Percentiles rank a stretch among this genome's conserved stretches.
Conservation (phyloP, 306 rosid species). For the Lathyrus tuberosus region DNA sequence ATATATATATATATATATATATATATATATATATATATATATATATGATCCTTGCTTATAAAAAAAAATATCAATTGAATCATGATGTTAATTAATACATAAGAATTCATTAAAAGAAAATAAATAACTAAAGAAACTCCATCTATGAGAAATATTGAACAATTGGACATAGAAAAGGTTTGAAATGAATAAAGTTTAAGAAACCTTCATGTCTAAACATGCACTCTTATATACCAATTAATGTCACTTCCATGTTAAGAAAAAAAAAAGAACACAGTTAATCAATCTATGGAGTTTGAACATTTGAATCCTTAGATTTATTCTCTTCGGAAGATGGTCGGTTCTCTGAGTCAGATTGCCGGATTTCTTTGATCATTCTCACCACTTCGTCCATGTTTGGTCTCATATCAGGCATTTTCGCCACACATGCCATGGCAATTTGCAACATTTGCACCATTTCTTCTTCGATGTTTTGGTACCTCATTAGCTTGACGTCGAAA, state of each 20-base stretch:
- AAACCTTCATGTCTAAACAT: constrained; percentile 49
- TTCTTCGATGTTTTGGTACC: constrained; percentile 88
- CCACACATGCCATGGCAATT: constrained; percentile 92
- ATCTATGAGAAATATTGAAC: constrained; percentile 43
- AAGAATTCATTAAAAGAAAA: constrained; percentile 50
- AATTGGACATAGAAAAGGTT: constrained; percentile 55
- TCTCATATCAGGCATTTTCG: constrained; percentile 83
- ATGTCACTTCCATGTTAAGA: constrained; percentile 52
- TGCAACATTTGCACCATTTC: constrained; percentile 99
- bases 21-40: no score
- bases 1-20: no score
- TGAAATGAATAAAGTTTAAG: constrained; percentile 43
- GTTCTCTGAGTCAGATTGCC: constrained; percentile 98
- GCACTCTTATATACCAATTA: constrained; percentile 48
- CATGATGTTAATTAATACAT: constrained; percentile 59
- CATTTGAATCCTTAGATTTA: constrained; percentile 85
- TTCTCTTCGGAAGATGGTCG: constrained; percentile 94
- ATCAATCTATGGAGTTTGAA: constrained; percentile 72
- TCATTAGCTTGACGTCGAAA: constrained; percentile 89
- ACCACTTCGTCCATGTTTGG: constrained; percentile 88
- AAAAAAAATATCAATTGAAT: no score
- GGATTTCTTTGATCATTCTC: constrained; percentile 88
- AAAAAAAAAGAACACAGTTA: constrained; percentile 41
- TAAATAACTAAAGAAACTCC: constrained; percentile 40
- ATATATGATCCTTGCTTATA: no score